Conservation (phyloP, 768 basidiomycete genomes). For the Amanita rimosa region DNA sequence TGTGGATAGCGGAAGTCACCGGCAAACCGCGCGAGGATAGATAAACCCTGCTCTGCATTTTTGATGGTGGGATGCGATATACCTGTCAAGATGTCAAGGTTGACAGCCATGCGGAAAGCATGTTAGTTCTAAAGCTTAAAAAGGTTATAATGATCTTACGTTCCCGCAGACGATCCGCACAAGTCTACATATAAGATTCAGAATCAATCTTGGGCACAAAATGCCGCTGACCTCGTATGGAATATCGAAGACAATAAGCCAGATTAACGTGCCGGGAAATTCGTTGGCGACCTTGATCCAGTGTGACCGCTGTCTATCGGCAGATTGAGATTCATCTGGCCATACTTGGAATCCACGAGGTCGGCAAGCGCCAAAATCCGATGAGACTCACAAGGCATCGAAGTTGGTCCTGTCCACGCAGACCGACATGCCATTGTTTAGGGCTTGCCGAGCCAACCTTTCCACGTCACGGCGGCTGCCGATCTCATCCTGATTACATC, state of each 20-base stretch:
- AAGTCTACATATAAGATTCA: conserved; percentile 35
- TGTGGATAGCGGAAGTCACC: conserved; percentile 46
- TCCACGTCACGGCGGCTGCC: conserved; percentile 62
- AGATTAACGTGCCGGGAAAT: conserved; percentile 50
- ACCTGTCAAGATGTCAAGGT: conserved; percentile 35
- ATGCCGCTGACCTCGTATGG: conserved; percentile 46
- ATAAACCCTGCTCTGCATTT: conserved; percentile 41
- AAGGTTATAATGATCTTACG: conserved; percentile 29
- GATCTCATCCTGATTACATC: conserved; percentile 77
- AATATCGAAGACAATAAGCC: conserved; percentile 71
- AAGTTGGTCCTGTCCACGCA: conserved; percentile 77
- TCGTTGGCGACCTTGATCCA: conserved; percentile 68
- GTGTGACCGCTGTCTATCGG: conserved; percentile 50
- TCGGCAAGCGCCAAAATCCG: conserved; percentile 9
- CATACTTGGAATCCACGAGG: neutral
- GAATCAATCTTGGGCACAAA: conserved; percentile 13
- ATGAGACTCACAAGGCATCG: conserved; percentile 41
- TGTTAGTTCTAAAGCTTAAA: neutral
- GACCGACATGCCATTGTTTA: conserved; percentile 53
- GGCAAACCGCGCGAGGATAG: conserved; percentile 55
- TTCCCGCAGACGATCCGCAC: conserved; percentile 44
- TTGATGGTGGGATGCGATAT: conserved; percentile 69
- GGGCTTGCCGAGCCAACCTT: conserved; percentile 35
- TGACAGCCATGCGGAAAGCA: neutral
- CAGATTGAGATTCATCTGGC: neutral